These are phyloP conservation scores for Eucalyptus sp. DNA, from an alignment of 345 rosid genomes.

Conservation along the genomic window DNA sequence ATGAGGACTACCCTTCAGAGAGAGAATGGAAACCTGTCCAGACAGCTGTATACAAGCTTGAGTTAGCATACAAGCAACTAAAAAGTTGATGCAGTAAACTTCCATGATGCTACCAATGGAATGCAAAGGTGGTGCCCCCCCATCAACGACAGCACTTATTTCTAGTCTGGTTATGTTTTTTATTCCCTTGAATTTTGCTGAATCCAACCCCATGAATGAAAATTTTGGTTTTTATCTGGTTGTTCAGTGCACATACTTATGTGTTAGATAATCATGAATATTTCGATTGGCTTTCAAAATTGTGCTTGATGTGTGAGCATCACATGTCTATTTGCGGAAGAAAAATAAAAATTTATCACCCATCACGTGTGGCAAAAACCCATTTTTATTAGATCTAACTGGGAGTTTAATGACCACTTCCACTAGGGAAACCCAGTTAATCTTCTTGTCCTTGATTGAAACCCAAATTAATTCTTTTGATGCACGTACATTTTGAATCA, in stretches of 20 bases:
- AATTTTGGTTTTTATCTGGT: neutral
- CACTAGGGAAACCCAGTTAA: neutral
- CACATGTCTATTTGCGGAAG: neutral
- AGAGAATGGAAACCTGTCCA: conserved; percentile 36
- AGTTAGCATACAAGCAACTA: neutral
- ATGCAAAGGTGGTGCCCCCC: neutral
- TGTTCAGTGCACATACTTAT: neutral
- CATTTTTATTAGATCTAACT: neutral
- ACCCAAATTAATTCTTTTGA: neutral
- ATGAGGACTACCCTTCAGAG: conserved; percentile 68
- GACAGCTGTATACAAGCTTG: conserved; percentile 26
- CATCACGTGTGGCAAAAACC: neutral
- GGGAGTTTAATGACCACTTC: neutral
- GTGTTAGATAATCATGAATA: neutral
- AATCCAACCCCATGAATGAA: neutral
- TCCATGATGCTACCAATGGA: neutral
- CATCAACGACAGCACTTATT: neutral
- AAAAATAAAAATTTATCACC: neutral
- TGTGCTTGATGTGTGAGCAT: neutral
- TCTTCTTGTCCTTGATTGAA: neutral
- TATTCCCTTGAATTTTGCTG: neutral
- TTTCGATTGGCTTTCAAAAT: neutral
- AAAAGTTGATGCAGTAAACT: neutral
- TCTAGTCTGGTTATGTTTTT: neutral
- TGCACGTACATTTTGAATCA: neutral